These are phyloP conservation scores for Cryptomeria japonica DNA, from an alignment of 75 land plant species.

Conservation along the genomic window DNA sequence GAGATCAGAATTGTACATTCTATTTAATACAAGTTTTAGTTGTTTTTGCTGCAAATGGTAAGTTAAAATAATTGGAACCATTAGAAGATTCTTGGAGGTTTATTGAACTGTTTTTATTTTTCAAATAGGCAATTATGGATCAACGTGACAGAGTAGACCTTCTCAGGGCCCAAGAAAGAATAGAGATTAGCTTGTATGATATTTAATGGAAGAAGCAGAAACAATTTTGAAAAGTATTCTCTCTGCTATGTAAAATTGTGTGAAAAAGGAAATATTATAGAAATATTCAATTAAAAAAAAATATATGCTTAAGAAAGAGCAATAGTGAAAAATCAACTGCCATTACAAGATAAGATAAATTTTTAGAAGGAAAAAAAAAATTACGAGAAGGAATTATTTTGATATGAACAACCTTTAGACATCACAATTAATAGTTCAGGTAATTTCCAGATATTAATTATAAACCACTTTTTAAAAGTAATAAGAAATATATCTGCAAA, in stretches of 20 bases:
- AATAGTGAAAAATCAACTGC: neutral
- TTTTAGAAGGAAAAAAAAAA: too few relatives aligned
- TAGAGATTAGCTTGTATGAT: neutral
- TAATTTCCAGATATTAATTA: neutral
- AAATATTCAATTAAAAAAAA: neutral
- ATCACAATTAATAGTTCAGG: neutral
- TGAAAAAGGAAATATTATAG: neutral
- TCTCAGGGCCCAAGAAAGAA: neutral
- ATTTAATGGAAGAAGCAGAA: neutral
- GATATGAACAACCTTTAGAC: neutral
- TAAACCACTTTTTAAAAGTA: neutral
- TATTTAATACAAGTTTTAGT: neutral
- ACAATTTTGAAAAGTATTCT: neutral
- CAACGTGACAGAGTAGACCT: neutral
- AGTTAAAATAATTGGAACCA: neutral
- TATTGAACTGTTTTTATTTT: neutral
- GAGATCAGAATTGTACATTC: neutral
- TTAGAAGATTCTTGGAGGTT: neutral
- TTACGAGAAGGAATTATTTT: neutral
- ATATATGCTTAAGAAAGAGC: neutral
- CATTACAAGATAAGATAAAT: too few relatives aligned
- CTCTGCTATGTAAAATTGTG: neutral
- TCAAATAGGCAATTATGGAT: neutral
- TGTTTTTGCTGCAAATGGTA: neutral
- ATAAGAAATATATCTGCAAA: neutral